Evolutionary conservation across 2,329 filamentous ascomycete species (phyloP).

Genomic region (Huntiella decipiens): DNA sequence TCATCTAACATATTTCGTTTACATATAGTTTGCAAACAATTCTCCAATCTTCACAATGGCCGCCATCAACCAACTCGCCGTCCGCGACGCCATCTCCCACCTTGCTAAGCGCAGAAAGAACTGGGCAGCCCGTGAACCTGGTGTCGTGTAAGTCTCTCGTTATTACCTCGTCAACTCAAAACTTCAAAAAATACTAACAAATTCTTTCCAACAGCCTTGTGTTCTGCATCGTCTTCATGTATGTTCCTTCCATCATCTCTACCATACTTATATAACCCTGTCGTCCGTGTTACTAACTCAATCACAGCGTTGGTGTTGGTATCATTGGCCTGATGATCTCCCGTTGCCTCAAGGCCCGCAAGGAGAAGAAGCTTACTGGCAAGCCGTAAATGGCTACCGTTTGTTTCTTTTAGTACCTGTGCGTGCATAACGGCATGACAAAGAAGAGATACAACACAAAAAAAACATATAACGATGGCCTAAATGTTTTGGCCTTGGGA

Average conservation of each 20-base stretch:
- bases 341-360: constrained; percentile 19
- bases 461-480: neutral
- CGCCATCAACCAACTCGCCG: constrained; percentile 22
- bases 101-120: constrained; percentile 22
- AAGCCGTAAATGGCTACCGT: constrained; percentile 7
- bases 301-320: constrained; percentile 18
- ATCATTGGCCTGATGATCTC: constrained; percentile 18
- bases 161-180: neutral
- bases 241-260: neutral
- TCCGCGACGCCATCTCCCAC: constrained; percentile 21
- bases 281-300: constrained; percentile 5
- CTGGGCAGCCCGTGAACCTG: constrained; percentile 22
- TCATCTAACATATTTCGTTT: too few relatives aligned
- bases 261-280: neutral
- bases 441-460: neutral
- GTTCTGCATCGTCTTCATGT: constrained; percentile 24
- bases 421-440: too few relatives aligned
- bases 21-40: too few relatives aligned
- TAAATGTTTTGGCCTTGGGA: neutral
- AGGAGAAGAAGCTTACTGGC: constrained; percentile 16
- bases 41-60: constrained; percentile 20
- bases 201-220: constrained; percentile 16
- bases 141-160: constrained; percentile 17
- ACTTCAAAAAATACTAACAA: constrained; percentile 2
- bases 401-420: too few relatives aligned